Percentiles rank a stretch among this genome's conserved stretches.
Conservation (phyloP, 257 asterid genomes). For the Lycium ferocissimum region DNA sequence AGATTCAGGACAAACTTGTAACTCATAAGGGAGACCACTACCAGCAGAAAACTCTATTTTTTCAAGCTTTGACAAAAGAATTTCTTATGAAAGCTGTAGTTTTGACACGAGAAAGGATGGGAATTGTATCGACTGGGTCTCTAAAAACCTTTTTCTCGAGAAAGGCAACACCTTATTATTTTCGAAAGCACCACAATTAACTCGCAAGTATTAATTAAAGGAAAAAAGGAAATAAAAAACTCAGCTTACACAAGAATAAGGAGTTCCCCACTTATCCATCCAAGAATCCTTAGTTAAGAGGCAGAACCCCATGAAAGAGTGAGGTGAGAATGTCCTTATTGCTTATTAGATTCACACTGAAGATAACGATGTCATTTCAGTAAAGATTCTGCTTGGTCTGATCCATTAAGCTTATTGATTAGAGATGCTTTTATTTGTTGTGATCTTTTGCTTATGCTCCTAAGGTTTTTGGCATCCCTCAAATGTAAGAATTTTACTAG, state of each 20-base stretch:
- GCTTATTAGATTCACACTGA: constrained; percentile 19
- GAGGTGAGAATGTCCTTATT: neutral
- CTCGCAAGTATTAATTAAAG: neutral
- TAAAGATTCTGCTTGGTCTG: neutral
- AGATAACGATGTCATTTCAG: neutral
- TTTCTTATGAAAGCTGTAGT: neutral
- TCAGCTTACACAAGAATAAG: constrained; percentile 27
- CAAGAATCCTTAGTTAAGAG: constrained; percentile 1
- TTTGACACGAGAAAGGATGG: constrained; percentile 20
- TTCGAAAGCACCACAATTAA: neutral
- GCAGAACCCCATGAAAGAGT: neutral
- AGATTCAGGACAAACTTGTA: constrained; percentile 13
- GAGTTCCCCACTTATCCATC: neutral
- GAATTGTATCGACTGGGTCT: neutral
- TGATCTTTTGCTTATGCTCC: too few species aligned
- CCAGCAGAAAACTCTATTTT: neutral
- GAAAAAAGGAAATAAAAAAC: neutral
- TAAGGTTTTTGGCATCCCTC: too few species aligned
- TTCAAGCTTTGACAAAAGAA: constrained; percentile 2
- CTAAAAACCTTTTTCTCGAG: neutral
- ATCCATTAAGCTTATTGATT: too few species aligned
- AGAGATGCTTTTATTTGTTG: too few species aligned
- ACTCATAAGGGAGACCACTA: constrained; percentile 1
- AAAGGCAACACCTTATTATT: neutral
- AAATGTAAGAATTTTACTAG: too few species aligned